phyloP scores from a whole-genome alignment of 495 filamentous ascomycete genomes.

The Glonium stellatum region DNA sequence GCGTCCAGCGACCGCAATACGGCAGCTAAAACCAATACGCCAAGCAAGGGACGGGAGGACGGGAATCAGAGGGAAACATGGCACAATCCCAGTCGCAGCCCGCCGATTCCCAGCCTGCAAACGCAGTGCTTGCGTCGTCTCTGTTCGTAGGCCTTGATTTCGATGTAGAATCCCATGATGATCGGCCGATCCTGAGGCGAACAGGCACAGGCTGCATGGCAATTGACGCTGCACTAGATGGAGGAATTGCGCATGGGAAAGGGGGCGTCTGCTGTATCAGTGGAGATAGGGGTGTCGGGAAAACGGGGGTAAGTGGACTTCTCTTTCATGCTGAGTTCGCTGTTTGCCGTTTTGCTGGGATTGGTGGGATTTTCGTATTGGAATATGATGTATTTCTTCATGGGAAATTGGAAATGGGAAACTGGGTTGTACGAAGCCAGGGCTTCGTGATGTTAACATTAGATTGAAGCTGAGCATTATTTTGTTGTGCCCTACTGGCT shows the following conservation, averaged over 20 bases:
- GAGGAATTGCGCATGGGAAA: conserved; percentile 23
- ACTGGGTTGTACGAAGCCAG: too few relatives aligned
- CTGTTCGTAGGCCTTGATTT: neutral
- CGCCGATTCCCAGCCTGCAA: neutral
- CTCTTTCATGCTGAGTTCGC: neutral
- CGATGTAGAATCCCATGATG: neutral
- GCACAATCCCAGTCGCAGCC: neutral
- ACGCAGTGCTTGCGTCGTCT: neutral
- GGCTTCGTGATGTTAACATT: too few relatives aligned
- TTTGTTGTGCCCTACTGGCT: neutral
- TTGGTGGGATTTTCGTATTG: neutral
- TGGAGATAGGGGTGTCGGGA: conserved; percentile 19
- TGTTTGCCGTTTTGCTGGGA: too few relatives aligned
- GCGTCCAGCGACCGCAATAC: too few relatives aligned
- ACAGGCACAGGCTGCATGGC: conserved; percentile 16
- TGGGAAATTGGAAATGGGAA: too few relatives aligned
- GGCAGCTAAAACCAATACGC: too few relatives aligned
- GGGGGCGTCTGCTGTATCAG: conserved; percentile 15
- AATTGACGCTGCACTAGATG: conserved; percentile 28
- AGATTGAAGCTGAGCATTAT: neutral
- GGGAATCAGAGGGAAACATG: neutral
- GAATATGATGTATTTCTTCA: too few relatives aligned
- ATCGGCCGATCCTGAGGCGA: neutral
- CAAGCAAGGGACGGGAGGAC: neutral
- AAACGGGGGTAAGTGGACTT: conserved; percentile 15